Base-by-base conservation (phyloP, 2,329 filamentous ascomycete genomes). In the Raffaelea albimanens region DNA sequence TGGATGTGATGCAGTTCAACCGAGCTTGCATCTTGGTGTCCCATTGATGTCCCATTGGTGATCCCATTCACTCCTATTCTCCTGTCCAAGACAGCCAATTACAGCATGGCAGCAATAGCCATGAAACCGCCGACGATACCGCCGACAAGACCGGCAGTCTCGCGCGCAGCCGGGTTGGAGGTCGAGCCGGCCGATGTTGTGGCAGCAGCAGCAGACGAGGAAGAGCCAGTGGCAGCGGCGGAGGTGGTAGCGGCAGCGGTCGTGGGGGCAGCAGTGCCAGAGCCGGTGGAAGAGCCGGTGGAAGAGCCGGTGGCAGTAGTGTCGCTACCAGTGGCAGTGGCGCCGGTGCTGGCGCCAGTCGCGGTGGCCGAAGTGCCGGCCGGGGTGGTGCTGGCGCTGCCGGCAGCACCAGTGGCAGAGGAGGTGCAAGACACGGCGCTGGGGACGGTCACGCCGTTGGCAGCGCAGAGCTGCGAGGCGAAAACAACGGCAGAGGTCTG, bases 381-480 rank as follows among this genome's bases (percentile, higher is more conserved):
- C 43, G 49, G 48, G 10, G 52, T 16, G 19, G 38, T 40, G 44
- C 41, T 20, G 19, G 20, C 33, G 34, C 8, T 38, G 34, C 10
- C n/a, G 18, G 14, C 5, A 31, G 43, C 18, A 11, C 33, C 25
- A 33, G 39, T 13, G 31, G 50, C 20, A 19, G 50, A 52, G 8
- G 57, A 45, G 14, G 54, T 44, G 56, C 63, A 66, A 34, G 22
- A 20, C 40, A 63, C 62, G 47, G 55, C 51, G 40, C 55, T 58
- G n/a, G 63, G 63, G 18, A 66, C 62, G 45, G 51, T 57, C 45
- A 65, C 61, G 50, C 59, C 58, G 46, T 59, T 44, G 46, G 53
- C 61, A 14, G 43, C 48, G 58, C 63, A 66, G 48, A 66, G 57
- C 49, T 57, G 53, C 40, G 54, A 48, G 44, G 63, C 63, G 45